A percentile compares a stretch with the other conserved stretches of the same genome.
Evolutionary conservation across 306 rosid species (phyloP).

Genomic region (Alnus glutinosa): DNA sequence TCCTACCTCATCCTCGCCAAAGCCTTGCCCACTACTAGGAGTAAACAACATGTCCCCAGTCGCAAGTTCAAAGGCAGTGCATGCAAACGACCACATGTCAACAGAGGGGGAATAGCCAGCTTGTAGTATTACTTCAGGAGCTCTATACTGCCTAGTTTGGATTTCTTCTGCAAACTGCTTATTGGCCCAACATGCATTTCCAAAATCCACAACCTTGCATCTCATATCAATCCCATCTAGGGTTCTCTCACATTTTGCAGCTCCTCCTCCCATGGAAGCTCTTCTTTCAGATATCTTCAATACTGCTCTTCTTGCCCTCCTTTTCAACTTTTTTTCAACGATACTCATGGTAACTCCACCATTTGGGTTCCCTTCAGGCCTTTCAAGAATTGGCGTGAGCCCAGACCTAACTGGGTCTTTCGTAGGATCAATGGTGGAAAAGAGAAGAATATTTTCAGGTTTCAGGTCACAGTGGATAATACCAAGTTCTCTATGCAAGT

Average conservation of each 20-base stretch:
- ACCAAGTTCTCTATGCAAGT: conserved; percentile 87
- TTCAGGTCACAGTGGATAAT: conserved; percentile 89
- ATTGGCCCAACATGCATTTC: conserved; percentile 89
- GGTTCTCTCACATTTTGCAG: conserved; percentile 54
- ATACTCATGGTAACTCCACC: conserved; percentile 68
- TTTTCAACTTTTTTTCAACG: conserved; percentile 78
- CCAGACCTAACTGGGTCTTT: conserved; percentile 81
- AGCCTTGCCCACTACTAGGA: conserved; percentile 79
- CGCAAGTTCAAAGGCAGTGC: conserved; percentile 93
- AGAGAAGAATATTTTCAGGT: conserved; percentile 90
- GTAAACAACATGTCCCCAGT: conserved; percentile 96
- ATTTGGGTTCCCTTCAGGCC: conserved; percentile 71
- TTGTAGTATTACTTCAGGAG: conserved; percentile 87
- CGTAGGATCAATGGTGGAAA: conserved; percentile 72
- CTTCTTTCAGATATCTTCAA: conserved; percentile 81
- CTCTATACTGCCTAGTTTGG: conserved; percentile 95
- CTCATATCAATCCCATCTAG: conserved; percentile 69
- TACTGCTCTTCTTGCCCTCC: conserved; percentile 88
- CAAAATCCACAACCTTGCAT: conserved; percentile 96
- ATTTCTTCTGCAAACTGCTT: conserved; percentile 78
- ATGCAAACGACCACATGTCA: conserved; percentile 97
- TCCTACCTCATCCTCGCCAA: conserved; percentile 90
- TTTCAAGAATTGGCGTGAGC: conserved; percentile 66
- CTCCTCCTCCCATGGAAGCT: conserved; percentile 70
- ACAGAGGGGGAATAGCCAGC: conserved; percentile 81